Base-by-base conservation (phyloP, 73 alveolate species). In the Blepharisma japonicum region DNA sequence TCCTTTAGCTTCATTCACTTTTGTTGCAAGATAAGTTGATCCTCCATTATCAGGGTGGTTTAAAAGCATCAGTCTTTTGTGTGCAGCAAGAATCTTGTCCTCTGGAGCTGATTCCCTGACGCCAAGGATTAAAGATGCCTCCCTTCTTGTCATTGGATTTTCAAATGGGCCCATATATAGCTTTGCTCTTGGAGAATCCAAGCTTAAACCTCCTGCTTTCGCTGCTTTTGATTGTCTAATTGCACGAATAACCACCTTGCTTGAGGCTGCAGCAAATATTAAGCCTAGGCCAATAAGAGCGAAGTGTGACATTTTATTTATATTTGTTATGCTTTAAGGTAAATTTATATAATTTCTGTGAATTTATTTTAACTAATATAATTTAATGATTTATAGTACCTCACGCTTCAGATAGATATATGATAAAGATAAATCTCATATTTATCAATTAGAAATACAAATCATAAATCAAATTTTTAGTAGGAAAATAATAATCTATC, bases 11-110 rank as follows among this genome's bases (percentile, higher is more conserved):
- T 94, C 98, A 77, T 94, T 94, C 20, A 94, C 85, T 82, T 94
- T 94, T 8, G 94, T 87, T 21, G 97, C 95, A 45, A 94, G 51
- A 71, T 80, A 94, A 8, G 96, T 88, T 9, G 95, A 83, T 45
- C 98, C 98, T 6, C 98, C 97, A 20, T 72, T 79, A 81, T 94
- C 98, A 21, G 98, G 98, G 81, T 94, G 98, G 80, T 94, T 94
- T 42, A 83, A 23, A 71, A 92, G 53, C 94, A 94, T 87, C 53
- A 94, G 84, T 80, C 84, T 92, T 71, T 89, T 90, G 85, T 91
- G 96, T 0, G 90, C 86, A 53, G 71, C 83, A 54, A 77, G 71
- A 4, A 94, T 87, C 71, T 89, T 76, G 55, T 90, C 83, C 77
- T 48, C 79, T 2, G 82, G 87, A 25, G 90, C 83, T 6, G 87